Conservation (phyloP, 2,329 filamentous ascomycete species). For the Aureobasidium uvarum region DNA sequence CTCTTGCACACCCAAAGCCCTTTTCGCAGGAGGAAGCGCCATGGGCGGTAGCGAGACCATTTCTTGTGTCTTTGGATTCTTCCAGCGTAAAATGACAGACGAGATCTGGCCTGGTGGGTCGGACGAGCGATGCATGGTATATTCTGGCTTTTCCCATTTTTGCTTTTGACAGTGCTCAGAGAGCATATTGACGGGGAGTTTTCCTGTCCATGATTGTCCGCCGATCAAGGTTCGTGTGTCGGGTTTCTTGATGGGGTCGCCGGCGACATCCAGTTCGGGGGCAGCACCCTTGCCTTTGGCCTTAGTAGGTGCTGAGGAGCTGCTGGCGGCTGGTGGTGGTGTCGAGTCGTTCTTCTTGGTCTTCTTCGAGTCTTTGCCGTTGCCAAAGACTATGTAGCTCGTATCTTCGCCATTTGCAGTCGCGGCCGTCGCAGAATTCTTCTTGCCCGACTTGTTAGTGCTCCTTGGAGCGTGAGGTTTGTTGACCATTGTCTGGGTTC, state of each 20-base stretch:
- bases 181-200: slow-evolving; percentile 88
- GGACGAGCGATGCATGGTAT: slow-evolving; percentile 59
- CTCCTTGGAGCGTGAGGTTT: slow-evolving; percentile 50
- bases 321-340: slow-evolving; percentile 25
- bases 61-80: slow-evolving; percentile 80
- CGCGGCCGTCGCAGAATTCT: slow-evolving; percentile 36
- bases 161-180: slow-evolving; percentile 95
- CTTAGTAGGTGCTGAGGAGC: slow-evolving; percentile 31
- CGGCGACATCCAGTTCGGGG: slow-evolving; percentile 30
- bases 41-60: slow-evolving; percentile 73
- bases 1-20: slow-evolving; percentile 66
- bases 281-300: slow-evolving; percentile 34
- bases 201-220: slow-evolving; percentile 95
- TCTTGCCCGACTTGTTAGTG: slow-evolving; percentile 40
- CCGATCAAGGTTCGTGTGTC: slow-evolving; percentile 77
- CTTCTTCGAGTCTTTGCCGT: slow-evolving; percentile 48
- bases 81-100: slow-evolving; percentile 70
- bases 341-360: slow-evolving; percentile 38
- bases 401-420: slow-evolving; percentile 48
- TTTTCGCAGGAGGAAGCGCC: slow-evolving; percentile 71
- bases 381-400: slow-evolving; percentile 51
- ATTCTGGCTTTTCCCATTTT: slow-evolving; percentile 92
- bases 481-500: slow-evolving; percentile 45
- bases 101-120: slow-evolving; percentile 53
- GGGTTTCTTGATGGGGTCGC: slow-evolving; percentile 56